A percentile compares a stretch with the other conserved stretches of the same genome.
Evolutionary conservation across 768 basidiomycete genomes (phyloP).

Genomic region (Daedalea quercina): DNA sequence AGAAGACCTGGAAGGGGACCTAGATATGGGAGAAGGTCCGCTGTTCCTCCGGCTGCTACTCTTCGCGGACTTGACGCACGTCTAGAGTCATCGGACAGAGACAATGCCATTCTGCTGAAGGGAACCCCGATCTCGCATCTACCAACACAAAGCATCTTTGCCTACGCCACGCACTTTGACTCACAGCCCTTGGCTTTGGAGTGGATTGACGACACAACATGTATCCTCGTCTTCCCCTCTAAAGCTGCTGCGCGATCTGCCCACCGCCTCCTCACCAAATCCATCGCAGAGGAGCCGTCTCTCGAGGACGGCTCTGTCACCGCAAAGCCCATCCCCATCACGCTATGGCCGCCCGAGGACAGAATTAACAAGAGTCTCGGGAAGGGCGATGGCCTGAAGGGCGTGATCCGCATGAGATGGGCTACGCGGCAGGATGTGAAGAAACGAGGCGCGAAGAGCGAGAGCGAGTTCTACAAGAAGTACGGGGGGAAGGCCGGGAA

Average conservation of each 20-base stretch:
- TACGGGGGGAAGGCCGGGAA: slow-evolving; percentile 65
- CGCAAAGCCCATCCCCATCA: slow-evolving; percentile 64
- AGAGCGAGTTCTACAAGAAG: slow-evolving; percentile 75
- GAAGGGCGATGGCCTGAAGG: slow-evolving; percentile 61
- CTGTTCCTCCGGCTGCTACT: neutral
- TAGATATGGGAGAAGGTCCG: slow-evolving; percentile 21
- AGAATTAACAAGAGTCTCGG: slow-evolving; percentile 69
- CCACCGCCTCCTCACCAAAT: slow-evolving; percentile 45
- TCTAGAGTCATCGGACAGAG: slow-evolving; percentile 42
- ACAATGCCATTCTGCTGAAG: slow-evolving; percentile 65
- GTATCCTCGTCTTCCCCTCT: slow-evolving; percentile 67
- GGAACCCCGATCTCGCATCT: slow-evolving; percentile 71
- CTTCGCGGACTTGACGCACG: neutral
- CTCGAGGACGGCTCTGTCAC: slow-evolving; percentile 46
- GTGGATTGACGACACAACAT: slow-evolving; percentile 83
- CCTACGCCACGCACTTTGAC: slow-evolving; percentile 76
- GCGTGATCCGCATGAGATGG: slow-evolving; percentile 69
- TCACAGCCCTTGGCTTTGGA: slow-evolving; percentile 70
- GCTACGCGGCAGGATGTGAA: slow-evolving; percentile 68
- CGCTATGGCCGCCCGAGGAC: slow-evolving; percentile 76
- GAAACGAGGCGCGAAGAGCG: slow-evolving; percentile 62
- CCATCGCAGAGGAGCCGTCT: slow-evolving; percentile 43
- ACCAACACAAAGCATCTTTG: slow-evolving; percentile 72
- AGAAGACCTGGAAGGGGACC: slow-evolving; percentile 26
- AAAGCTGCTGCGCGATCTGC: slow-evolving; percentile 47